Percentiles rank a stretch among this genome's conserved stretches.
These are phyloP conservation scores for Bryum argenteum DNA, from an alignment of 225 moss, liverwort and hornwort species.

Conservation along the genomic window DNA sequence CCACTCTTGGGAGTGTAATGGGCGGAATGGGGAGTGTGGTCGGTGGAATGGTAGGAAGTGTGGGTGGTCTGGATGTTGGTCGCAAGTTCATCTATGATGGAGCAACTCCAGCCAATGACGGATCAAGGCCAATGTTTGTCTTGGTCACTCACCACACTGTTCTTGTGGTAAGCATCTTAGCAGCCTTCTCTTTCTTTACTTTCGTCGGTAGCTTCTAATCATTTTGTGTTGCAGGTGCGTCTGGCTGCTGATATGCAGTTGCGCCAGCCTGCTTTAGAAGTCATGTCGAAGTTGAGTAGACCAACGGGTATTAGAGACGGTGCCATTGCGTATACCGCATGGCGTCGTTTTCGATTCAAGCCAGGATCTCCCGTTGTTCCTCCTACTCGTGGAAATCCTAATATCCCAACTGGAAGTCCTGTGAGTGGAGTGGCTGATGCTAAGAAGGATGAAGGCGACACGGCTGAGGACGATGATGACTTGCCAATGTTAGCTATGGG, in stretches of 20 bases:
- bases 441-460: conserved; percentile 56
- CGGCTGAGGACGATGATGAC: conserved; percentile 55
- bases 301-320: conserved; percentile 92
- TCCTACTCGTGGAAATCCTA: conserved; percentile 43
- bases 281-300: conserved; percentile 81
- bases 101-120: conserved; percentile 72
- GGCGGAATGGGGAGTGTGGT: conserved; percentile 92
- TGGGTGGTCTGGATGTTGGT: conserved; percentile 78
- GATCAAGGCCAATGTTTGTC: conserved; percentile 85
- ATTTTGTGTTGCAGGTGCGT: conserved; percentile 66
- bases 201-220: conserved; percentile 24
- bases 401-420: conserved; percentile 34
- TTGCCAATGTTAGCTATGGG: conserved; percentile 90
- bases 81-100: conserved; percentile 98
- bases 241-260: conserved; percentile 59
- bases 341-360: conserved; percentile 84
- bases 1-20: conserved; percentile 85
- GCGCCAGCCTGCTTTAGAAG: conserved; percentile 66
- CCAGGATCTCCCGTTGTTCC: conserved; percentile 38
- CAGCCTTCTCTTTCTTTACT: conserved; percentile 15
- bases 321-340: conserved; percentile 96
- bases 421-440: conserved; percentile 38
- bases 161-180: conserved; percentile 71
- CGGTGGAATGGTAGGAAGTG: conserved; percentile 82
- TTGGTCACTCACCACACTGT: conserved; percentile 93